These are phyloP conservation scores for Colletotrichum siamense DNA, from an alignment of 2,329 filamentous ascomycete genomes.

Conservation along the genomic window DNA sequence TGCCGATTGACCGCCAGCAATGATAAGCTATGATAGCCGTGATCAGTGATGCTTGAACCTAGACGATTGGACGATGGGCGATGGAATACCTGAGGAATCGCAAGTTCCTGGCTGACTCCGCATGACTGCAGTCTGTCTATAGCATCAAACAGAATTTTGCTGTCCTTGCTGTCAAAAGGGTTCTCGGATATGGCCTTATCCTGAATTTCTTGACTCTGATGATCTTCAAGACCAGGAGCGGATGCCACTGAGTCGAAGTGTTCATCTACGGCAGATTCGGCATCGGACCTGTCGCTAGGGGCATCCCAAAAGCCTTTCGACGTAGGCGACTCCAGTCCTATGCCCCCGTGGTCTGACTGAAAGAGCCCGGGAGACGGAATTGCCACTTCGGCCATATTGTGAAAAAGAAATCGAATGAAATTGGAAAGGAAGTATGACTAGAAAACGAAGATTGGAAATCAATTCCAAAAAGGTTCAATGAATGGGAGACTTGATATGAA, in stretches of 20 bases:
- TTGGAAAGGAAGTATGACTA: rapidly evolving
- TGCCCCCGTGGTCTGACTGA: neutral
- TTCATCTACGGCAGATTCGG: neutral
- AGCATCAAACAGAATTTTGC: slow-evolving; percentile 38
- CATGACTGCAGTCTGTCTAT: slow-evolving; percentile 40
- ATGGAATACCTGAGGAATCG: slow-evolving; percentile 36
- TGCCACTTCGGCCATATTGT: neutral
- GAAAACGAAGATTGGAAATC: neutral
- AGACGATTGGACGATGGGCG: neutral
- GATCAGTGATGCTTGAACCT: neutral
- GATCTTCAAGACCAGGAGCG: neutral
- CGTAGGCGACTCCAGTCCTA: neutral
- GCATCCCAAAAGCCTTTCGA: neutral
- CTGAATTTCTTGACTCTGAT: neutral
- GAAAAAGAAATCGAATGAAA: rapidly evolving
- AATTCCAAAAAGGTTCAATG: neutral
- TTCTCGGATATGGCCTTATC: slow-evolving; percentile 23
- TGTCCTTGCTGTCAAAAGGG: slow-evolving; percentile 39
- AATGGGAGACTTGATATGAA: neutral
- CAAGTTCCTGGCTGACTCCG: slow-evolving; percentile 32
- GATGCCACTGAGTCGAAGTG: neutral
- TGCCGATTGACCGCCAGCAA: slow-evolving; percentile 41
- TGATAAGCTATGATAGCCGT: slow-evolving; percentile 32
- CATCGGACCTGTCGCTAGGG: neutral
- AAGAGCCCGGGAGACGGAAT: neutral